A percentile compares a stretch with the other conserved stretches of the same genome.
phyloP scores from a whole-genome alignment of 441 rosid genomes.

The Croton setiger region DNA sequence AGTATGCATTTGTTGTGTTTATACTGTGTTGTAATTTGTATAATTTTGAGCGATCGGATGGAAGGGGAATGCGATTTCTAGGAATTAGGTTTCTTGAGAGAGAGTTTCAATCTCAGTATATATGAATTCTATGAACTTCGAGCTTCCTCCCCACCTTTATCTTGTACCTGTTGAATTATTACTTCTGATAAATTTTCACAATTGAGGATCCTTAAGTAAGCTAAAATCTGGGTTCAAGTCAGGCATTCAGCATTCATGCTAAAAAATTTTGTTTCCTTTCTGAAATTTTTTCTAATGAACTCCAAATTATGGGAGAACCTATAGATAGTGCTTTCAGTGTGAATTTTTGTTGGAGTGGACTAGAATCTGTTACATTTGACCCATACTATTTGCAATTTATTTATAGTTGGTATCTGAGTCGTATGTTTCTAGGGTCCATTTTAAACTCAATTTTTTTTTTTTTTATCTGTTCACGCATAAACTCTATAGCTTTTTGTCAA shows the following conservation, averaged over 20 bases:
- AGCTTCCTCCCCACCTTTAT: neutral
- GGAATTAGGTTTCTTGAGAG: neutral
- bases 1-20: neutral
- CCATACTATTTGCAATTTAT: neutral
- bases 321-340: neutral
- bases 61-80: neutral
- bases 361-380: neutral
- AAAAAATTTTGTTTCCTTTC: neutral
- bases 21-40: neutral
- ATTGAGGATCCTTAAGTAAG: neutral
- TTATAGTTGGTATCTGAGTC: neutral
- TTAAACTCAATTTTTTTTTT: no score
- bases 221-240: neutral
- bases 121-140: neutral
- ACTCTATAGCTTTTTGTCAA: neutral
- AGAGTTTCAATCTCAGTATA: neutral
- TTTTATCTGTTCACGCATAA: neutral
- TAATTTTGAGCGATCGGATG: neutral
- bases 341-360: neutral
- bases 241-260: neutral
- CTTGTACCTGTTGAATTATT: neutral
- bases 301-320: neutral
- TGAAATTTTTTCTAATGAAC: neutral
- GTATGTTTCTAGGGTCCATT: neutral
- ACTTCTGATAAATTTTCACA: neutral